Evolutionary conservation across 2,329 filamentous ascomycete genomes (phyloP).

Genomic region (Aspergillus sp.): DNA sequence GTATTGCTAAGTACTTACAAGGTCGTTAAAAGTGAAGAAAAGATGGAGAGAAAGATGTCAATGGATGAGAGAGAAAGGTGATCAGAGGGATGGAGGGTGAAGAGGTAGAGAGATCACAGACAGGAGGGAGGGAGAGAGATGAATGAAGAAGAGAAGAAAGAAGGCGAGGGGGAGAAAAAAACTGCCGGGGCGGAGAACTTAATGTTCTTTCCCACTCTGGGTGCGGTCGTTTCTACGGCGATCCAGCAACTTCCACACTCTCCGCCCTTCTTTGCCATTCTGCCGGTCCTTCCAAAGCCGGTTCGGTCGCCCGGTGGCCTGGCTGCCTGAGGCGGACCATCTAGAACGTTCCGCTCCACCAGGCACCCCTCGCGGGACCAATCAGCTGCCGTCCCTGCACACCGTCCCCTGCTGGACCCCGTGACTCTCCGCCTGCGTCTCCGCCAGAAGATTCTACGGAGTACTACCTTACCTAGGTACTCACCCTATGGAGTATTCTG

Average conservation of each 20-base stretch:
- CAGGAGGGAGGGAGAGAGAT: conserved; percentile 11
- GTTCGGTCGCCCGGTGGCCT: too few species aligned
- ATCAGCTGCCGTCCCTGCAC: conserved; percentile 5
- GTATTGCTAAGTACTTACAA: not conserved
- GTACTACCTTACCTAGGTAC: not conserved
- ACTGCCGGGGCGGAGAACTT: conserved; percentile 25
- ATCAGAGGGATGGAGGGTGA: conserved; percentile 17
- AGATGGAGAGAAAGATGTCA: conserved; percentile 7
- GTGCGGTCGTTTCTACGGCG: conserved; percentile 35
- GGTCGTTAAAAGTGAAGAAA: not conserved
- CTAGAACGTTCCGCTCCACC: conserved; percentile 37
- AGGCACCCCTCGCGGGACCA: conserved; percentile 9
- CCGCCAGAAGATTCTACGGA: conserved; percentile 3
- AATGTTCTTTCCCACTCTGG: conserved; percentile 31
- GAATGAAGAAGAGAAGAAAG: conserved; percentile 9
- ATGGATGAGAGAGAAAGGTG: conserved; percentile 13
- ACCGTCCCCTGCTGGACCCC: not conserved
- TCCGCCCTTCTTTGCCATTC: conserved; percentile 8
- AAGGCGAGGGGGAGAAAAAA: conserved; percentile 13
- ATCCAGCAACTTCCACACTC: conserved; percentile 40
- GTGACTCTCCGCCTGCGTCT: conserved; percentile 4
- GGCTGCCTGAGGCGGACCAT: conserved; percentile 20
- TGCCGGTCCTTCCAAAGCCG: not conserved
- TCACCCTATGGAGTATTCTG: not conserved
- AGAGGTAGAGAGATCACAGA: conserved; percentile 9